phyloP scores from a whole-genome alignment of 2,329 filamentous ascomycete species.

The Aspergillus fumigatus region DNA sequence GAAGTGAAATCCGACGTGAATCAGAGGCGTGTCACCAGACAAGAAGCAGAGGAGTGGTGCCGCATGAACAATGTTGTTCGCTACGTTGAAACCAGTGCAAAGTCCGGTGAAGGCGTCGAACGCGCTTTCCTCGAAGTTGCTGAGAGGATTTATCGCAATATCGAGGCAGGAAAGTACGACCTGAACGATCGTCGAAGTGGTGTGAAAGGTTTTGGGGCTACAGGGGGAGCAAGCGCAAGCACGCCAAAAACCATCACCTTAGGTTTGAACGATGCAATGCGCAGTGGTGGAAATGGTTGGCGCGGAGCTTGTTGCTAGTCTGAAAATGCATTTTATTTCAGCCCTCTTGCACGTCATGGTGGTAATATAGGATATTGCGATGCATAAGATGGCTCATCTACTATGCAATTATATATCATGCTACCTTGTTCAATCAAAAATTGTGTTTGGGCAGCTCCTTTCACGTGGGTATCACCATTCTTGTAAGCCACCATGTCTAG shows the following conservation, averaged over 20 bases:
- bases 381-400: not conserved
- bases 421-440: not conserved
- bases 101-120: conserved; percentile 92
- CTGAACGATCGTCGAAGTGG: conserved; percentile 88
- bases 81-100: conserved; percentile 95
- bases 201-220: conserved; percentile 63
- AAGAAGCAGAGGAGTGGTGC: conserved; percentile 90
- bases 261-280: conserved; percentile 46
- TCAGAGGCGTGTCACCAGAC: conserved; percentile 70
- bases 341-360: not conserved
- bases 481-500: not conserved
- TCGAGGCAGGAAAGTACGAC: conserved; percentile 91
- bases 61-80: conserved; percentile 77
- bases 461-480: not conserved
- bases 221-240: conserved; percentile 31
- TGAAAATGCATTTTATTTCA: not conserved
- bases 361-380: not conserved
- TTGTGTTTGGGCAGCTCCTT: not conserved
- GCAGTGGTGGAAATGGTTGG: conserved; percentile 35
- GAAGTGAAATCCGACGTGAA: conserved; percentile 37
- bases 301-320: conserved; percentile 33
- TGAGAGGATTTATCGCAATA: conserved; percentile 93
- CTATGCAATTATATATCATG: not conserved
- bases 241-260: conserved; percentile 41
- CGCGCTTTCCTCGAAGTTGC: conserved; percentile 89